Percentiles rank a stretch among this genome's conserved stretches.
These are phyloP conservation scores for Corylus heterophylla DNA, from an alignment of 306 rosid species.

Conservation along the genomic window DNA sequence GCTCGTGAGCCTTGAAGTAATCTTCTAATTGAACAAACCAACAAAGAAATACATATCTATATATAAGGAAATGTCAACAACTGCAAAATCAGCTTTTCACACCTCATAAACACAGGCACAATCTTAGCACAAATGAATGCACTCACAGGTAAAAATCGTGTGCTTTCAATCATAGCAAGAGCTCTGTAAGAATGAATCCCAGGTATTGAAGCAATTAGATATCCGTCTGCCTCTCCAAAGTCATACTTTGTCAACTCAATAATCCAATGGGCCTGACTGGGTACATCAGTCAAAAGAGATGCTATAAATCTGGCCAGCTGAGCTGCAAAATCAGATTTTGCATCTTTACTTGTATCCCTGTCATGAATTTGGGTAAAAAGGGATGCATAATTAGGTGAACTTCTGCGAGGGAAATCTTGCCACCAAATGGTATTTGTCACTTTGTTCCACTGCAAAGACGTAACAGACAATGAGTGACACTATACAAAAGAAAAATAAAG, in stretches of 20 bases:
- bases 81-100: slow-evolving; percentile 14
- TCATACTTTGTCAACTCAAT: slow-evolving; percentile 68
- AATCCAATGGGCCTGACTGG: slow-evolving; percentile 75
- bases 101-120: slow-evolving; percentile 15
- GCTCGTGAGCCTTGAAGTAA: not conserved
- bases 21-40: slow-evolving; percentile 2
- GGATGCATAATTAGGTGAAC: slow-evolving; percentile 48
- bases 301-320: slow-evolving; percentile 89
- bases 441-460: slow-evolving; percentile 56
- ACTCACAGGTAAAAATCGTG: slow-evolving; percentile 38
- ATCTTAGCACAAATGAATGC: slow-evolving; percentile 21
- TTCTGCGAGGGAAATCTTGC: slow-evolving; percentile 75
- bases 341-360: slow-evolving; percentile 31
- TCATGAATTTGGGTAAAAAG: slow-evolving; percentile 52
- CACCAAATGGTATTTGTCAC: slow-evolving; percentile 90
- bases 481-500: not conserved
- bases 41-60: slow-evolving; percentile 16
- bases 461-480: slow-evolving; percentile 22
- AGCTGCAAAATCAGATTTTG: slow-evolving; percentile 66
- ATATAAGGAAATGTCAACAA: slow-evolving; percentile 8
- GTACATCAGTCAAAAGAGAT: slow-evolving; percentile 63
- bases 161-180: slow-evolving; percentile 38
- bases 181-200: slow-evolving; percentile 64
- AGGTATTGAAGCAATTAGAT: slow-evolving; percentile 75
- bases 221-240: slow-evolving; percentile 66